These are phyloP conservation scores for Mimosa bimucronata DNA, from an alignment of 306 rosid genomes.

Conservation along the genomic window DNA sequence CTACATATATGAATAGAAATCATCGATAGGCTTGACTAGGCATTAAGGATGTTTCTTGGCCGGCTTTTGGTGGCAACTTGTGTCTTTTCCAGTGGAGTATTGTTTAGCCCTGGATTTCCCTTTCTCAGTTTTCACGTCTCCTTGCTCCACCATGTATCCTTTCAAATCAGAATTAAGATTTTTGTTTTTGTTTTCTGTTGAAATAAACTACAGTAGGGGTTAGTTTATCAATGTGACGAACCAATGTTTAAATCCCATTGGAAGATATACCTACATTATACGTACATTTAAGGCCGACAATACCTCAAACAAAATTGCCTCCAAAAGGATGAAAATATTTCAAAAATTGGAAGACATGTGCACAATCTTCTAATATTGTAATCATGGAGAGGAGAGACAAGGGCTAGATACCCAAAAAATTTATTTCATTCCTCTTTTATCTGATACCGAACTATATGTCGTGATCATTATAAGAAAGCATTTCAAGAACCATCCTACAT, in stretches of 20 bases:
- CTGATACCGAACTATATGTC: conserved; percentile 22
- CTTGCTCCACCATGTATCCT: too few relatives aligned
- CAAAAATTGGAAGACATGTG: neutral
- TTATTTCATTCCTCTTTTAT: conserved; percentile 25
- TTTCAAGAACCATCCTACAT: conserved; percentile 8
- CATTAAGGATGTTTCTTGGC: neutral
- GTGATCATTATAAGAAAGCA: conserved; percentile 6
- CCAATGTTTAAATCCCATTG: too few relatives aligned
- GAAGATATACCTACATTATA: too few relatives aligned
- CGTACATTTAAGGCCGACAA: too few relatives aligned
- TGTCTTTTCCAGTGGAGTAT: neutral
- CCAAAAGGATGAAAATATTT: too few relatives aligned
- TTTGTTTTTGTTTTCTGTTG: neutral
- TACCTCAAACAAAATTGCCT: too few relatives aligned
- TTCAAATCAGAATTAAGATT: neutral
- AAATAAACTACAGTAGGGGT: too few relatives aligned
- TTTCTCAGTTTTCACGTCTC: neutral
- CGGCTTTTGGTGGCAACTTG: neutral
- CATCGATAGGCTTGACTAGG: neutral
- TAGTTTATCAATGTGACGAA: too few relatives aligned
- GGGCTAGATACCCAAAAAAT: neutral
- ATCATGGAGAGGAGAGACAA: neutral
- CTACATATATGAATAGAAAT: neutral
- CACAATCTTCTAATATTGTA: neutral
- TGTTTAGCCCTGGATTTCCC: neutral